Evolutionary conservation across 208 protist species (phyloP), one percentile per base, ranked within the genome.

Genomic region (Wallacemonas sp.): DNA sequence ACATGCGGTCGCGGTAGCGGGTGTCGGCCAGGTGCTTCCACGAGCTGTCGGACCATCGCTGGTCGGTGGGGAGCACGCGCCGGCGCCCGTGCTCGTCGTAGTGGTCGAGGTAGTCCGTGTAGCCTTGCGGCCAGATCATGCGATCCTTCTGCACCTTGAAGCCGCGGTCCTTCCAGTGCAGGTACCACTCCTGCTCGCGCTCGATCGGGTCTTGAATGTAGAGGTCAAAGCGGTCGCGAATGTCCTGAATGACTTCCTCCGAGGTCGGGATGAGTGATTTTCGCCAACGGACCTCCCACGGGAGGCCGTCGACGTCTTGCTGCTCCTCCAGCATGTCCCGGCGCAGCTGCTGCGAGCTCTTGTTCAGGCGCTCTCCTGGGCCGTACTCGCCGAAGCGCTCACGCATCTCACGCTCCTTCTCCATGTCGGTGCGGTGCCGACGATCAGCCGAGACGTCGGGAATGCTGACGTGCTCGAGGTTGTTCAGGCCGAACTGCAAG

Each of bases 71-170:
- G 64, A 96, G 71, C 48, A 93, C 86, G 36, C 91, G 85, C 12
- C 88, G 83, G 31, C 87, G 82, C 31, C 91, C 87, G 52, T 93
- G 71, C 59, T 87, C 86, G 65, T 96, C 91, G 75, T 96, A 96
- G 72, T 94, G 85, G 55, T 96, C 91, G 29, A 96, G 79, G 76
- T 96, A 94, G 71, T 96, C 91, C 5, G 91, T 96, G 77, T 91
- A 96, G 25, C 91, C 87, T 48, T 96, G 91, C 39, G 91, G 91
- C 86, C 91, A 96, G 45, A 96, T 93, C 86, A 96, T 89, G 55
- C 91, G 85, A 70, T 96, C 91, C 65, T 89, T 89, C 66, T 96
- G 85, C 54, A 90, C 77, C 65, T 94, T 93, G 77, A 93, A 96
- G 20, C 72, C 74, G 52, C 88, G 72, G 63, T 96, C 91, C 61